Conservation (phyloP, 2,329 filamentous ascomycete species). For the Ilyonectria destructans region DNA sequence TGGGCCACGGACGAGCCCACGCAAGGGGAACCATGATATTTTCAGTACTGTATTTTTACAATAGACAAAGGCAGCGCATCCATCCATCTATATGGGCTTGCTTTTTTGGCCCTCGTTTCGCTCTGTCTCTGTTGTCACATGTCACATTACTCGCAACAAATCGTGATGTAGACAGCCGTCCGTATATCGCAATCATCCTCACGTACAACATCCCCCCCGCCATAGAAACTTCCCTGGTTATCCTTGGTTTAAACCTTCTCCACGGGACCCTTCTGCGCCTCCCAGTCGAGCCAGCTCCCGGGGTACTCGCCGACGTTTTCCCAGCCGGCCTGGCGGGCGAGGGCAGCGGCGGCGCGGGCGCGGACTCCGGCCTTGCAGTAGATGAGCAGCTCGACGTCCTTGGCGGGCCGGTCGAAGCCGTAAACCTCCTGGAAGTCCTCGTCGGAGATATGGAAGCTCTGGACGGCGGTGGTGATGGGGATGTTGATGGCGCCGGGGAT, state of each 20-base stretch:
- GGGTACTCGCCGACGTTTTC: constrained; percentile 79
- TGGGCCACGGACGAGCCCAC: constrained; percentile 15
- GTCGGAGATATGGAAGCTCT: constrained; percentile 82
- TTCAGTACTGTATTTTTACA: constrained; percentile 31
- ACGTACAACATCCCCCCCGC: background rate
- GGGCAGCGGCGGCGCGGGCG: constrained; percentile 81
- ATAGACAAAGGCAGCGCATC: constrained; percentile 28
- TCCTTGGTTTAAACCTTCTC: constrained; percentile 46
- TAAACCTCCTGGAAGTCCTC: constrained; percentile 89
- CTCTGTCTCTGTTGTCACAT: background rate
- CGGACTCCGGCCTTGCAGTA: constrained; percentile 96
- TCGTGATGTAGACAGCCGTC: background rate
- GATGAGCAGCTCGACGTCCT: constrained; percentile 78
- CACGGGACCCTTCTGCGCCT: constrained; percentile 75
- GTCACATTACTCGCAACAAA: background rate
- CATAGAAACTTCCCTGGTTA: background rate
- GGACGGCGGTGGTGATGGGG: constrained; percentile 82
- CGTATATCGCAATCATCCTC: background rate
- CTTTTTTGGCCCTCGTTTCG: constrained; percentile 1
- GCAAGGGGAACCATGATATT: constrained; percentile 14
- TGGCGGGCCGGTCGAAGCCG: constrained; percentile 79
- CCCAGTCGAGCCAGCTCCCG: constrained; percentile 90
- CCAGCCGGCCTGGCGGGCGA: constrained; percentile 87
- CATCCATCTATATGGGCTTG: constrained; percentile 14
- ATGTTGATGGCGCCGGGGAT: constrained; percentile 91